A percentile compares a stretch with the other conserved stretches of the same genome.
phyloP scores from a whole-genome alignment of 2,329 filamentous ascomycete genomes.

The Alternaria metachromatica region DNA sequence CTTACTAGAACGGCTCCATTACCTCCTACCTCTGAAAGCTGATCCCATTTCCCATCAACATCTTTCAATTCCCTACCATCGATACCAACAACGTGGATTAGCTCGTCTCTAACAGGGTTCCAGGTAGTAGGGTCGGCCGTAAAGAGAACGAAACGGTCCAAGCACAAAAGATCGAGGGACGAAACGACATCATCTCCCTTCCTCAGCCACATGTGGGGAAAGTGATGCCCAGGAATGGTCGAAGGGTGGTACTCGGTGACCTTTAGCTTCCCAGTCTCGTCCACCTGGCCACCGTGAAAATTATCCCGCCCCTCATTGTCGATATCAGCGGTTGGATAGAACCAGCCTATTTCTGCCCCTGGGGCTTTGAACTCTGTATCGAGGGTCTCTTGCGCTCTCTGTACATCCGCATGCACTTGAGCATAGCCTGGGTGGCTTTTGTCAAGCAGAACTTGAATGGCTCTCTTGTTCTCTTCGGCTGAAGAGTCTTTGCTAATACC shows the following conservation, averaged over 20 bases:
- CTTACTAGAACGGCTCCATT: not conserved
- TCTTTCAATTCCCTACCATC: not conserved
- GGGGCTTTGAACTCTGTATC: not conserved
- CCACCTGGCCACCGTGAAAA: not conserved
- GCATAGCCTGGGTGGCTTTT: not conserved
- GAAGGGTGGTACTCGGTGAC: not conserved
- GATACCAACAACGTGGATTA: not conserved
- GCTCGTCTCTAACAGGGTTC: not conserved
- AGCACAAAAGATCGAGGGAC: not conserved
- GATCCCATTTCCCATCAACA: not conserved
- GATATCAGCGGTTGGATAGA: not conserved
- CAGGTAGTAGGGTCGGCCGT: not conserved
- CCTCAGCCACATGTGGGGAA: not conserved
- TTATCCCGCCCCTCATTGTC: not conserved
- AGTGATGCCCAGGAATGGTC: not conserved
- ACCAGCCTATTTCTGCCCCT: not conserved
- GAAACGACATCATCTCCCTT: not conserved
- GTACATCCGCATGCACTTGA: not conserved
- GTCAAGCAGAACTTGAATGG: not conserved
- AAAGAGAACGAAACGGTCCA: not conserved
- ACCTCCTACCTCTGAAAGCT: not conserved
- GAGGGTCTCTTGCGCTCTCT: not conserved
- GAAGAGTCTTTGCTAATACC: not conserved
- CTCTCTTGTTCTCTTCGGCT: not conserved
- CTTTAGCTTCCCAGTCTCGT: not conserved